Evolutionary conservation across 2,329 filamentous ascomycete species (phyloP), one percentile per base, ranked within the genome.

Genomic region (Neonectria magnoliae): DNA sequence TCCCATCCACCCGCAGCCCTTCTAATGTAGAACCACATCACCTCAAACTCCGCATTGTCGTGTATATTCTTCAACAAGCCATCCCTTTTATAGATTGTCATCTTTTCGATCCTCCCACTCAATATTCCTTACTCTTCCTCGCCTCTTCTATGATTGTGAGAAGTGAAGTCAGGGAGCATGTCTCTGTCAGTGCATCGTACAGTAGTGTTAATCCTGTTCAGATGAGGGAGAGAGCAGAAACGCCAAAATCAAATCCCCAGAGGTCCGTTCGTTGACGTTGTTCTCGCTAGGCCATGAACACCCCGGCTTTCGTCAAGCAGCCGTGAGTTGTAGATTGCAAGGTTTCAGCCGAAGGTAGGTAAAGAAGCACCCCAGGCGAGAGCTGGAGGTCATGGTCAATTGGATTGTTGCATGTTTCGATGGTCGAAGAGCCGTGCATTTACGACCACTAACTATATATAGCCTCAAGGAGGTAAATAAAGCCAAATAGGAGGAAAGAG

Each of bases 391-490:
- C 64, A 57, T 41, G 47, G 58, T 66, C 59, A 63, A 63, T 54
- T 62, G 45, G 58, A 62, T 44, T 60, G 48, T 47, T 59, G 60
- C 60, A 55, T 65, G 52, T 20, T 29, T 44, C 55, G 59, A 47
- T 53, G 52, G 57, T 55, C 65, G 36, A 36, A 42, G 53, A 45
- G 48, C 14, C 36, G 48, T 29, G 13, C n/a, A 52, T 18, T 29
- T 8, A 20, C 20, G 18, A 14, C 33, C 48, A 36, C 67, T 80
- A 87, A 56, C 80, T 80, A 75, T 88, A 89, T 75, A 94, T 82
- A 14, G 91, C 91, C 80, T 98, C 95, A 65, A 94, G 83, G 41
- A 97, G 82, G 81, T 99, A 99, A 71, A 99, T 94, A 72, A 97
- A 80, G 65, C 94, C 95, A 77, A 99, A 99, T 31, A 94, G 80